These are phyloP conservation scores for Pythium chondricola DNA, from an alignment of 352 stramenopile genomes.

Conservation along the genomic window DNA sequence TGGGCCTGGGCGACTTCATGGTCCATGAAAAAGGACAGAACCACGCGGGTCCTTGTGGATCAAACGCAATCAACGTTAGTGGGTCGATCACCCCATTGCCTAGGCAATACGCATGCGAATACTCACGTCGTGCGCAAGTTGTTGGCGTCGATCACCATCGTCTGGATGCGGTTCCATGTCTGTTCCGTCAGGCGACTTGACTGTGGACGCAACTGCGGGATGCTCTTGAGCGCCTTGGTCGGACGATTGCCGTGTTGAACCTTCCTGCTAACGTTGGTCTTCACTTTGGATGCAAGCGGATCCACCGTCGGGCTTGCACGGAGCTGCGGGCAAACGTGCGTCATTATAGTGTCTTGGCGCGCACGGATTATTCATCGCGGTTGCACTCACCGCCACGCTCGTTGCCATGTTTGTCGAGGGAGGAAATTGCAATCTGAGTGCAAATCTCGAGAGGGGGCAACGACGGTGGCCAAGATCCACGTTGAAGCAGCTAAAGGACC, in stretches of 20 bases:
- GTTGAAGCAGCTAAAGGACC: not conserved
- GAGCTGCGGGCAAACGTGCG: not conserved
- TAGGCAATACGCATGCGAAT: not conserved
- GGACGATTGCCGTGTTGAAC: not conserved
- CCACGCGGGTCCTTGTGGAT: constrained; percentile 35
- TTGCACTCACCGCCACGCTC: too few species aligned
- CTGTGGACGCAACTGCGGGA: not conserved
- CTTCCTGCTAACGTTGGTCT: not conserved
- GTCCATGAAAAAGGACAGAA: constrained; percentile 59
- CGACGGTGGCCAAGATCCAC: too few species aligned
- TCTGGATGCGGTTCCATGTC: constrained; percentile 12
- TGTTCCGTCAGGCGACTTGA: constrained; percentile 4
- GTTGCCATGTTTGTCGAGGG: not conserved
- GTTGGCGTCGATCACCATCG: constrained; percentile 4
- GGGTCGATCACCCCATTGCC: not conserved
- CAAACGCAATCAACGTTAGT: not conserved
- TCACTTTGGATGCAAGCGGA: too few species aligned
- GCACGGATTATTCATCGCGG: too few species aligned
- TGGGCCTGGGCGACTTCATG: constrained; percentile 33
- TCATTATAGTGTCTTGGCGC: not conserved
- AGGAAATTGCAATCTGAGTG: not conserved
- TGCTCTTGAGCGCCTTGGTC: not conserved
- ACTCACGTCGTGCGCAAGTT: constrained; percentile 14
- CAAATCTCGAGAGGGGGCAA: not conserved
- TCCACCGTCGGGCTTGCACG: not conserved